Percentiles rank a stretch among this genome's conserved stretches.
Conservation (phyloP, 208 protist species). For the Acanthamoeba royreba region DNA sequence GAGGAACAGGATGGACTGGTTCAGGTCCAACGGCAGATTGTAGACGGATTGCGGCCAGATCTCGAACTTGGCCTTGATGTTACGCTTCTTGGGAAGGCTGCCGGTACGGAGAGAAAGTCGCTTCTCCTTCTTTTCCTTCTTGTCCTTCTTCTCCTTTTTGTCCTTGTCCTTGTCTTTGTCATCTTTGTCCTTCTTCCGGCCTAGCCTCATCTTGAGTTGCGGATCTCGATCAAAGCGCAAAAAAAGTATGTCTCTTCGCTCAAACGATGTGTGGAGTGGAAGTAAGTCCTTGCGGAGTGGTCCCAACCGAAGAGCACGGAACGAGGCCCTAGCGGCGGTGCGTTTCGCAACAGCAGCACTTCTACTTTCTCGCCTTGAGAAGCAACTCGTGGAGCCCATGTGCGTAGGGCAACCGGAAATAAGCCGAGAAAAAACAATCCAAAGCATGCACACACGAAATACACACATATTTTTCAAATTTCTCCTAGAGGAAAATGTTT, state of each 20-base stretch:
- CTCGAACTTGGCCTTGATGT: not conserved
- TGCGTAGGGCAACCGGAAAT: too few species aligned
- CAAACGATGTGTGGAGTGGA: not conserved
- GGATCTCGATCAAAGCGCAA: too few species aligned
- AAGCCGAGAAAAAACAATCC: too few species aligned
- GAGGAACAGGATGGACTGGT: not conserved
- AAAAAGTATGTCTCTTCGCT: too few species aligned
- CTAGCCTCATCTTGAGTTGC: not conserved
- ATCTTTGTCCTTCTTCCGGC: conserved; percentile 9
- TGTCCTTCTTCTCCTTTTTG: not conserved
- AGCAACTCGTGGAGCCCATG: too few species aligned
- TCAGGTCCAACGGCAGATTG: not conserved
- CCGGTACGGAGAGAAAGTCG: not conserved
- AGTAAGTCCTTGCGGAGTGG: not conserved
- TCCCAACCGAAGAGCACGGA: not conserved
- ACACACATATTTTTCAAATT: too few species aligned
- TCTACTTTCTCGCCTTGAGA: not conserved
- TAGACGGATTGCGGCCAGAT: not conserved
- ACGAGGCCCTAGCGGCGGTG: not conserved
- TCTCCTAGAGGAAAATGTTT: too few species aligned
- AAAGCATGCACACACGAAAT: too few species aligned
- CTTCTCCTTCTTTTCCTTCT: not conserved
- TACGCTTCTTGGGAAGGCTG: not conserved
- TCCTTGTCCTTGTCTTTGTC: not conserved
- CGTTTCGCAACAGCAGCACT: not conserved